These are phyloP conservation scores for Gossypium aridum DNA, from an alignment of 441 rosid species.

Conservation along the genomic window DNA sequence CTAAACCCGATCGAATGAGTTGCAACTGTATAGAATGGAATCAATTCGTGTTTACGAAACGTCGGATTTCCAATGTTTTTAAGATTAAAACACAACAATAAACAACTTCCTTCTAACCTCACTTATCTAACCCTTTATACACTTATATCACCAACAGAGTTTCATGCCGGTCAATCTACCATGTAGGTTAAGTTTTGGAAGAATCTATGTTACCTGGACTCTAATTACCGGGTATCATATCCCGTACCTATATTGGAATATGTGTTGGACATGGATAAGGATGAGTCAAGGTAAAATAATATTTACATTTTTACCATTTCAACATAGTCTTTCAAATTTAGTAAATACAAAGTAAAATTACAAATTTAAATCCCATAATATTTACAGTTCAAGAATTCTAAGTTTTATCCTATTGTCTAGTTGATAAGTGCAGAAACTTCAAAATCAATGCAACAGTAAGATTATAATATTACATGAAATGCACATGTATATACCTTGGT, in stretches of 20 bases:
- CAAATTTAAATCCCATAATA: slow-evolving; percentile 15
- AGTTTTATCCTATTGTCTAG: slow-evolving; percentile 9
- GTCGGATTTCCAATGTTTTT: not conserved
- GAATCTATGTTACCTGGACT: not conserved
- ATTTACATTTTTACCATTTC: slow-evolving; percentile 5
- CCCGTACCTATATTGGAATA: not conserved
- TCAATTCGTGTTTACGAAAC: not conserved
- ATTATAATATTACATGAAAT: not conserved
- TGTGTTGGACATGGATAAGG: not conserved
- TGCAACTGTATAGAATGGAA: not conserved
- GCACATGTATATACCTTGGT: not conserved
- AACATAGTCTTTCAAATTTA: slow-evolving; percentile 15
- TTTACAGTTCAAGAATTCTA: slow-evolving; percentile 23
- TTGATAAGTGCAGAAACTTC: slow-evolving; percentile 1
- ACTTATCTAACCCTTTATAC: not conserved
- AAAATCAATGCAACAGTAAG: not conserved
- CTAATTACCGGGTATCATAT: not conserved
- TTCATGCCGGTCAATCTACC: not conserved
- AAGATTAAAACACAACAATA: not conserved
- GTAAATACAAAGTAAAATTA: slow-evolving; percentile 23
- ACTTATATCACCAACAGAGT: not conserved
- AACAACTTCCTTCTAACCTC: not conserved
- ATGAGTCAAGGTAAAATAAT: not conserved
- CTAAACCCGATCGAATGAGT: not conserved
- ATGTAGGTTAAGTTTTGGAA: not conserved